Percentiles rank a stretch among this genome's conserved stretches.
Conservation (phyloP, 495 filamentous ascomycete species). For the Penicillium daleae region DNA sequence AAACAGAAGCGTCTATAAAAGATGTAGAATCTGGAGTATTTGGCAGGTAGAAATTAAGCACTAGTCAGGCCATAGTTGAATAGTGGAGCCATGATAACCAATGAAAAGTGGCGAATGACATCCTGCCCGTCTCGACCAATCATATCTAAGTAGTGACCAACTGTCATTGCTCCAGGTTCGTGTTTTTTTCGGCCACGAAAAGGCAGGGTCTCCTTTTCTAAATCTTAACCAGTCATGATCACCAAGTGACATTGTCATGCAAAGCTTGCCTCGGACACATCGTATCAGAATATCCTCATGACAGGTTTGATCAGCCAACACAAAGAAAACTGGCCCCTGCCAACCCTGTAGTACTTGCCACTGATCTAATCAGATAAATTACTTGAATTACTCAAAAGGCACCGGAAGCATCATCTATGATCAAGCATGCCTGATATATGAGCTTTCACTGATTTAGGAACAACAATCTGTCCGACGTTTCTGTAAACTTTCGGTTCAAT, state of each 20-base stretch:
- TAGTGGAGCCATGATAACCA: conserved; percentile 9
- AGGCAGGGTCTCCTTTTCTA: conserved; percentile 10
- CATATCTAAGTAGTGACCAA: neutral
- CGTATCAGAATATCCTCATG: neutral
- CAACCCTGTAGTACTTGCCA: neutral
- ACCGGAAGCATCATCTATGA: neutral
- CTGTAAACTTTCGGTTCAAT: conserved; percentile 12
- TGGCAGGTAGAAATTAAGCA: conserved; percentile 1
- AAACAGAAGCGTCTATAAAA: conserved; percentile 7
- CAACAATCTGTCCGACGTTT: conserved; percentile 9
- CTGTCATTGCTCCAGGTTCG: neutral
- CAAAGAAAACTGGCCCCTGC: neutral
- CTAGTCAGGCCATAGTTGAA: conserved; percentile 10
- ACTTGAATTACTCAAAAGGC: neutral
- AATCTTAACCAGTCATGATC: neutral
- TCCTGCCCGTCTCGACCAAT: conserved; percentile 10
- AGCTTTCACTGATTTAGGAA: conserved; percentile 8
- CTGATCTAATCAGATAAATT: neutral
- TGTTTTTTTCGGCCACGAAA: conserved; percentile 6
- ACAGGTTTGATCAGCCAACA: neutral
- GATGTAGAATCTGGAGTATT: conserved; percentile 9
- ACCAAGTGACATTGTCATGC: neutral
- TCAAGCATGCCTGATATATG: conserved; percentile 7
- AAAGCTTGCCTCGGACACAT: neutral
- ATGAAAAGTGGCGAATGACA: conserved; percentile 22